Evolutionary conservation across 768 basidiomycete species (phyloP).

Genomic region (Baorangia bicolor): DNA sequence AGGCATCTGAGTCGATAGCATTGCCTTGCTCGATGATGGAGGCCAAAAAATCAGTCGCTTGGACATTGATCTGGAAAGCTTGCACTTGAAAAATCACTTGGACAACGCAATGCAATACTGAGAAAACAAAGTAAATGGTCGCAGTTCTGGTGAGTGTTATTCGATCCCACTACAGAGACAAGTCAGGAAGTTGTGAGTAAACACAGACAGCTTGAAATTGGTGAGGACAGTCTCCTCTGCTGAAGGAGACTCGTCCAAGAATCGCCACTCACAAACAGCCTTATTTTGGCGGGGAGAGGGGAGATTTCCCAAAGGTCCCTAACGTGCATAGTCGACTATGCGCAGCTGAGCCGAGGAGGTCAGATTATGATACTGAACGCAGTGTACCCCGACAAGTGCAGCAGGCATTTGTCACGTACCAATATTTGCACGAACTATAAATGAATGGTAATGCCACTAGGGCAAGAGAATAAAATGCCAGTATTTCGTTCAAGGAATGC

Average conservation of each 20-base stretch:
- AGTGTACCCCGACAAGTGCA: background rate
- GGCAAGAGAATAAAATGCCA: slow-evolving; percentile 29
- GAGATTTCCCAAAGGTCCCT: slow-evolving; percentile 39
- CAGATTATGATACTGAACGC: background rate
- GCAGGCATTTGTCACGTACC: slow-evolving; percentile 1
- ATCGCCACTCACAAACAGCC: slow-evolving; percentile 45
- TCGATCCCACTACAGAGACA: slow-evolving; percentile 55
- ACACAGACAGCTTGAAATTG: background rate
- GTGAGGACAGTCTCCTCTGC: background rate
- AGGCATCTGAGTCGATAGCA: slow-evolving; percentile 40
- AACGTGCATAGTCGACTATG: slow-evolving; percentile 36
- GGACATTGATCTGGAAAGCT: slow-evolving; percentile 62
- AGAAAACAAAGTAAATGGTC: slow-evolving; percentile 63
- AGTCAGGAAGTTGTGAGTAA: background rate
- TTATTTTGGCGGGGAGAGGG: slow-evolving; percentile 40
- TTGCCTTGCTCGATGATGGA: slow-evolving; percentile 51
- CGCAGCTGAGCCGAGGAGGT: background rate
- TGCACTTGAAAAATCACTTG: slow-evolving; percentile 69
- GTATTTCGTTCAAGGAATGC: background rate
- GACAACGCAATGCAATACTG: slow-evolving; percentile 60
- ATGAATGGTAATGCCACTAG: slow-evolving; percentile 44
- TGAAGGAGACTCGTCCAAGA: background rate
- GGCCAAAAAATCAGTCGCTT: slow-evolving; percentile 53
- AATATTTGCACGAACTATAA: background rate
- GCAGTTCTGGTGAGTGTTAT: slow-evolving; percentile 69